Percentiles rank a stretch among this genome's conserved stretches.
These are phyloP conservation scores for Diutina rugosa DNA, from an alignment of 1,139 yeast species.

Conservation along the genomic window DNA sequence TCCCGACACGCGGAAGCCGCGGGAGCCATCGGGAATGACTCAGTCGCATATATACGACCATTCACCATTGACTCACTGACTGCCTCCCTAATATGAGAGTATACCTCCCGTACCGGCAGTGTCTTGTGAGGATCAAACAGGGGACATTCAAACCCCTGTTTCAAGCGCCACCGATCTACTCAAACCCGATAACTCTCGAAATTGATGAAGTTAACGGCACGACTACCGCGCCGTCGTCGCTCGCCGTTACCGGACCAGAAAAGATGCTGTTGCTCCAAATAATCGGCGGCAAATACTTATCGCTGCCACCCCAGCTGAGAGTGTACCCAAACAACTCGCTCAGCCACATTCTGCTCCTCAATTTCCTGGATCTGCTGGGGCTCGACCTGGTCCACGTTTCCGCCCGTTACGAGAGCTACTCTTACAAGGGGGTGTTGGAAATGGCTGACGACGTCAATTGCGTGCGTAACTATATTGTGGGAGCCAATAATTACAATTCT, in stretches of 20 bases:
- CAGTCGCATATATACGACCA: no score
- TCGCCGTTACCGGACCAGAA: constrained; percentile 24
- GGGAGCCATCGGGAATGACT: neutral
- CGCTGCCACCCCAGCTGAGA: constrained; percentile 42
- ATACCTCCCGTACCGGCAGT: constrained; percentile 1
- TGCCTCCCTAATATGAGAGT: neutral
- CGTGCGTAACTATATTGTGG: constrained; percentile 43
- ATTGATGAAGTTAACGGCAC: constrained; percentile 14
- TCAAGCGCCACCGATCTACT: constrained; percentile 8
- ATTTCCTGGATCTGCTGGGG: constrained; percentile 46
- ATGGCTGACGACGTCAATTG: constrained; percentile 68
- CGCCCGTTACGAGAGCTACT: constrained; percentile 75
- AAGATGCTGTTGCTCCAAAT: constrained; percentile 22
- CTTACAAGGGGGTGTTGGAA: constrained; percentile 38
- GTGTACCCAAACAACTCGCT: constrained; percentile 32
- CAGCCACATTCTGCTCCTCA: constrained; percentile 31
- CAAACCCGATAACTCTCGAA: constrained; percentile 12
- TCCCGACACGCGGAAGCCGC: neutral
- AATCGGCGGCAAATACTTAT: constrained; percentile 25
- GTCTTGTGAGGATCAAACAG: constrained; percentile 9
- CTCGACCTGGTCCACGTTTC: constrained; percentile 66
- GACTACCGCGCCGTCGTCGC: constrained; percentile 11
- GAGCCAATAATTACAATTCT: constrained; percentile 35
- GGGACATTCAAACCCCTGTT: constrained; percentile 9
- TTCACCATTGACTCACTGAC: no score